Percentiles rank a stretch among this genome's conserved stretches.
These are phyloP conservation scores for Vaccinium vitisidaea DNA, from an alignment of 148 eudicot species.

Conservation along the genomic window DNA sequence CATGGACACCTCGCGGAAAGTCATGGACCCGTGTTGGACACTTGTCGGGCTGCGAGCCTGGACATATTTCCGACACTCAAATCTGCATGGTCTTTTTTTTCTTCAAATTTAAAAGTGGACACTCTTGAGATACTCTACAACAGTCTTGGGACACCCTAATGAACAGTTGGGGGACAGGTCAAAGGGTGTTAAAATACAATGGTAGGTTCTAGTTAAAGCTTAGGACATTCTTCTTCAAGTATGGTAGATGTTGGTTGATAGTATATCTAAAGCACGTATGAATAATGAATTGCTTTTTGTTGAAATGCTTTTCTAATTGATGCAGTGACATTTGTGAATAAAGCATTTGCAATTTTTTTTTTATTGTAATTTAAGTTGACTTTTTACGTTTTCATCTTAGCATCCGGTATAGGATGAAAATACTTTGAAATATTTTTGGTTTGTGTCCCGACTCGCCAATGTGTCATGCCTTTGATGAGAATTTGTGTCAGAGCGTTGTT, in stretches of 20 bases:
- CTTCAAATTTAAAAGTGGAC: neutral
- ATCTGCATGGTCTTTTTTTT: neutral
- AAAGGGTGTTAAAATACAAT: neutral
- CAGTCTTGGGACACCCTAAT: neutral
- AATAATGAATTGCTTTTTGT: neutral
- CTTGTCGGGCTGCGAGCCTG: neutral
- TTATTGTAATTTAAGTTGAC: too few species aligned
- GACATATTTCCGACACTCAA: neutral
- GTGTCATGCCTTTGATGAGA: neutral
- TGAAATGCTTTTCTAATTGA: neutral
- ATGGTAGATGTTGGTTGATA: neutral
- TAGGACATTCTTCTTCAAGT: neutral
- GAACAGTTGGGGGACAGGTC: neutral
- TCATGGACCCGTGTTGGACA: neutral
- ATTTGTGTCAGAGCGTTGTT: neutral
- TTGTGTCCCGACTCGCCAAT: neutral
- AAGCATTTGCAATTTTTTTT: neutral
- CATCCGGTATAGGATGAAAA: neutral
- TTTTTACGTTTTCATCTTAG: neutral
- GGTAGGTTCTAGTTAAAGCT: neutral
- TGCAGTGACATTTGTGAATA: neutral
- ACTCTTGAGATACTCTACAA: neutral
- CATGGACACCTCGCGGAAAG: neutral
- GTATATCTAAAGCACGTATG: neutral
- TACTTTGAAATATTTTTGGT: neutral